phyloP scores from a whole-genome alignment of 1,284 basidiomycete species.

The Porphyrellus sp. region DNA sequence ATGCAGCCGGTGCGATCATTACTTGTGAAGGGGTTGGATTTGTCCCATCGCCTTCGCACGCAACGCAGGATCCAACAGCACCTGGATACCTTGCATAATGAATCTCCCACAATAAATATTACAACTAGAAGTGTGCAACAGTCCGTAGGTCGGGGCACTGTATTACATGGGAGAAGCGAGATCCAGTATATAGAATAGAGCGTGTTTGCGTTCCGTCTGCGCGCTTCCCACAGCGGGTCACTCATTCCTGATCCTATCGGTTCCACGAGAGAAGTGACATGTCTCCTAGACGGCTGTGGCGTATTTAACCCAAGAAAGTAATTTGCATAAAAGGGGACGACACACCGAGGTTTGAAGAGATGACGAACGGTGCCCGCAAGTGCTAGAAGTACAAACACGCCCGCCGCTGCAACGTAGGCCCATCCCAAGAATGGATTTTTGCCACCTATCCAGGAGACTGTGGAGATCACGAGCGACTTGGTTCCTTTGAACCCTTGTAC shows the following conservation, averaged over 20 bases:
- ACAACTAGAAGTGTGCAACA: slow-evolving; percentile 23
- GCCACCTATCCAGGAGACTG: slow-evolving; percentile 97
- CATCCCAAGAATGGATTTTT: slow-evolving; percentile 97
- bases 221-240: slow-evolving; percentile 3
- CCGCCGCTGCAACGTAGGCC: slow-evolving; percentile 91
- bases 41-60: slow-evolving; percentile 15
- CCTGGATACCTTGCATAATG: background rate
- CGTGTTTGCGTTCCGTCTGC: background rate
- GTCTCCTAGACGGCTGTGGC: slow-evolving; percentile 67
- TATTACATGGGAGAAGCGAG: slow-evolving; percentile 25
- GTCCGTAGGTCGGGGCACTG: slow-evolving; percentile 10
- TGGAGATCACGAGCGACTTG: slow-evolving; percentile 95
- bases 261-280: slow-evolving; percentile 89
- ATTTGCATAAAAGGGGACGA: slow-evolving; percentile 35
- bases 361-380: slow-evolving; percentile 89
- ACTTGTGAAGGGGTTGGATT: slow-evolving; percentile 59
- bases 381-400: slow-evolving; percentile 85
- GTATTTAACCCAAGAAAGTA: background rate
- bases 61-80: background rate
- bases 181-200: slow-evolving; percentile 22
- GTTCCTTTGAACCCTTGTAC: slow-evolving; percentile 90
- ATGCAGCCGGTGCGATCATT: slow-evolving; percentile 39
- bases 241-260: slow-evolving; percentile 37
- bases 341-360: slow-evolving; percentile 86
- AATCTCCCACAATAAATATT: slow-evolving; percentile 19